A percentile compares a stretch with the other conserved stretches of the same genome.
These are phyloP conservation scores for Fusarium concolor DNA, from an alignment of 2,329 filamentous ascomycete genomes.

Conservation along the genomic window DNA sequence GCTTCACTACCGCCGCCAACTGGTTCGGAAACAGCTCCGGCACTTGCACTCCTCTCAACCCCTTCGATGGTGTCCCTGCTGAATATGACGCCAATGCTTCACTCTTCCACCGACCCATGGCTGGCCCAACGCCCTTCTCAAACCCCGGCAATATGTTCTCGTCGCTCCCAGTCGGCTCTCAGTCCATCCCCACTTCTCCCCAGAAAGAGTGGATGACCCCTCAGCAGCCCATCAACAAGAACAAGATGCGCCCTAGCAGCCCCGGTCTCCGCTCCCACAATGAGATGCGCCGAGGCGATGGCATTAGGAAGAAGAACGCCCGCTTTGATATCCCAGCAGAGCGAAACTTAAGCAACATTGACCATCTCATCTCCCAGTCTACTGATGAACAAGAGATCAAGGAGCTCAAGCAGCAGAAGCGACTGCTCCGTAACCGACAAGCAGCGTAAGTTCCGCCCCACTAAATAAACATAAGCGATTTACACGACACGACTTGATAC, in stretches of 20 bases:
- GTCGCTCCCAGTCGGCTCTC: slow-evolving; percentile 59
- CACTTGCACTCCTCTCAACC: slow-evolving; percentile 78
- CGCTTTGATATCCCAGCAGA: slow-evolving; percentile 97
- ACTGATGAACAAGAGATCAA: slow-evolving; percentile 94
- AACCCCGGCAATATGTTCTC: slow-evolving; percentile 67
- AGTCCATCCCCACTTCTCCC: slow-evolving; percentile 65
- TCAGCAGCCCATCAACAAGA: slow-evolving; percentile 65
- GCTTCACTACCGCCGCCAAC: slow-evolving; percentile 56
- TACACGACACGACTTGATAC: slow-evolving; percentile 8
- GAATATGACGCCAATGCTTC: slow-evolving; percentile 66
- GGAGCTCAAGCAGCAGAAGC: slow-evolving; percentile 98
- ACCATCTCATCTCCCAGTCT: slow-evolving; percentile 88
- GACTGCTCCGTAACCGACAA: slow-evolving; percentile 92
- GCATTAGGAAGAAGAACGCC: slow-evolving; percentile 98
- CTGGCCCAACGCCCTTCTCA: slow-evolving; percentile 66
- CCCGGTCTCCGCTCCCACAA: slow-evolving; percentile 79
- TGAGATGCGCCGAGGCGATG: slow-evolving; percentile 81
- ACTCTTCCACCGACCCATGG: slow-evolving; percentile 66
- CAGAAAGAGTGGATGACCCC: slow-evolving; percentile 69
- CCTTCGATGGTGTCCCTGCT: slow-evolving; percentile 68
- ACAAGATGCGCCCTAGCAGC: slow-evolving; percentile 72
- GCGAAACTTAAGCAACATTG: slow-evolving; percentile 93
- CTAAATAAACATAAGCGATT: slow-evolving; percentile 13
- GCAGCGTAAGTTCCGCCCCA: slow-evolving; percentile 79
- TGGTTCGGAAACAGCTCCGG: slow-evolving; percentile 67